Evolutionary conservation across 805 yeast genomes (phyloP), one percentile per base, ranked within the genome.

Genomic region (Candida loeiensis): DNA sequence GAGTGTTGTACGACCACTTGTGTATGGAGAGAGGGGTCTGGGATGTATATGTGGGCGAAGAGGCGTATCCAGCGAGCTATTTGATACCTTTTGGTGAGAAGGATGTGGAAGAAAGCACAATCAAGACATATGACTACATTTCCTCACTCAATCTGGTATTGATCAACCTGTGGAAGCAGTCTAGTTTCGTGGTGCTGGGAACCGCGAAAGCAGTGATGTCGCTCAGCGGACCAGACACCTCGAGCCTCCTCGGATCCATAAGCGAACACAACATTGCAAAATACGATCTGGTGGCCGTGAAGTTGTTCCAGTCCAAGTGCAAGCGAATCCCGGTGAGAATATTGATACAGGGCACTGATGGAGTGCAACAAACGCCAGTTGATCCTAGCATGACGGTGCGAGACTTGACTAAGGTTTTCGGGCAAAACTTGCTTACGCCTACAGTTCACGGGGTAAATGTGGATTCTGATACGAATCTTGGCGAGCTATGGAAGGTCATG

Each of bases 141-240:
- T 17, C 33, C 13, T 17, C 33, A 8, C 33, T 30, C 21, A 16
- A 30, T 4, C 33, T 71, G 37, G 71, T 76, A 36, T 81, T 93
- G 82, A 64, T 80, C 45, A 89, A 91, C 55, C 88, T 80, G 44
- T 63, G 88, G 55, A 91, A 93, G 53, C 97, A 91, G 54, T 75
- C 88, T 4, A 79, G 88, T 51, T 87, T 73, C 52, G 77, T 88
- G 0, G 58, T 85, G 26, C 79, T 82, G 47, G 95, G 95, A 0
- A 74, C 78, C n/a, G 73, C 95, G 4, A 87, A 84, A 45, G 73
- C 79, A 2, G 76, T 91, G n/a, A 84, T 91, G 95, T 71, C 71
- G 18, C 63, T 91, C 40, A 76, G 93, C 4, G 80, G 77, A 45
- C 69, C 68, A 1, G 81, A 82, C 37, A 74, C 91, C 0, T 59